Conservation (phyloP, 768 basidiomycete genomes). For the Amyloporia xantha region DNA sequence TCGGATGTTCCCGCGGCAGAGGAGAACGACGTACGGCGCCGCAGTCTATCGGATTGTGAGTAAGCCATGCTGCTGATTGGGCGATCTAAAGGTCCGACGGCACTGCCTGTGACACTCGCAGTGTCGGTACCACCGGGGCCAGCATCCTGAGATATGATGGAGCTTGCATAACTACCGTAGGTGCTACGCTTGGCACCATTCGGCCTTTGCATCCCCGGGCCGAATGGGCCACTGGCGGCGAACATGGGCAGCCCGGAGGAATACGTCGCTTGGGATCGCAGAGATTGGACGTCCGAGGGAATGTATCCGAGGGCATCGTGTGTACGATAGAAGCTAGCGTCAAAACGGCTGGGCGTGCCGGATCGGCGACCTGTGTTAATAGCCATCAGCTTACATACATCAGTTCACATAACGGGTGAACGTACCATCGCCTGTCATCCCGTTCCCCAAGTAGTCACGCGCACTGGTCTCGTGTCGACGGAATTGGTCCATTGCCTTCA, state of each 20-base stretch:
- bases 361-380: slow-evolving; percentile 51
- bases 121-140: slow-evolving; percentile 55
- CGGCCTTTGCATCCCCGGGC: slow-evolving; percentile 57
- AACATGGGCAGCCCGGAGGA: slow-evolving; percentile 90
- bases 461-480: slow-evolving; percentile 90
- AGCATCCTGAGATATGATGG: slow-evolving; percentile 89
- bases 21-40: slow-evolving; percentile 70
- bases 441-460: slow-evolving; percentile 56
- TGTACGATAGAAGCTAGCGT: slow-evolving; percentile 90
- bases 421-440: slow-evolving; percentile 46
- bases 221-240: slow-evolving; percentile 59
- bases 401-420: slow-evolving; percentile 12
- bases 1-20: slow-evolving; percentile 73
- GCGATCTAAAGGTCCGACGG: slow-evolving; percentile 39
- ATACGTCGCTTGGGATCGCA: slow-evolving; percentile 94
- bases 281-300: slow-evolving; percentile 91
- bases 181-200: slow-evolving; percentile 66
- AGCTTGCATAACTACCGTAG: slow-evolving; percentile 79
- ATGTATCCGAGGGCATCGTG: slow-evolving; percentile 93
- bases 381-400: slow-evolving; percentile 9
- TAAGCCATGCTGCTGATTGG: slow-evolving; percentile 56
- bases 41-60: slow-evolving; percentile 86
- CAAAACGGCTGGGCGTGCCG: slow-evolving; percentile 91
- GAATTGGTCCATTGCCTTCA: slow-evolving; percentile 89
- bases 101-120: slow-evolving; percentile 54